phyloP scores from a whole-genome alignment of 1,284 basidiomycete species.

The Megacollybia platyphylla region DNA sequence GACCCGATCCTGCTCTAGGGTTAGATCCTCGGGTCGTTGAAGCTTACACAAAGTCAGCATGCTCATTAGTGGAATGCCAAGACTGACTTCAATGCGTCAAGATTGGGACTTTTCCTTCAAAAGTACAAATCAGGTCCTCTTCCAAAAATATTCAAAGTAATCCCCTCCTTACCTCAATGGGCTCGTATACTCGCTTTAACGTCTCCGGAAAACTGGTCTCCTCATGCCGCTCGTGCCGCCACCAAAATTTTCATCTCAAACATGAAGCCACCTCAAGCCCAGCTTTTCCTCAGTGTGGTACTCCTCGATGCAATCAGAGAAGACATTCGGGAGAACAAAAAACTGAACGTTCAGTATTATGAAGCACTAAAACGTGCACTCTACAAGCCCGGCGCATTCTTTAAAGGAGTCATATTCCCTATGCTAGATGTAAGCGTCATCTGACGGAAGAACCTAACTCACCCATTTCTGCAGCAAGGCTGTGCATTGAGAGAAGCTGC shows the following conservation, averaged over 20 bases:
- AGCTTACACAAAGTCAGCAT: constrained; percentile 80
- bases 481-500: constrained; percentile 94
- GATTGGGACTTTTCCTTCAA: constrained; percentile 79
- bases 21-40: constrained; percentile 95
- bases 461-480: constrained; percentile 30
- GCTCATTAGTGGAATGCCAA: neutral
- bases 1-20: constrained; percentile 81
- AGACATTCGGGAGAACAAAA: constrained; percentile 81
- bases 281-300: constrained; percentile 88
- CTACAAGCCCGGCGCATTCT: constrained; percentile 97
- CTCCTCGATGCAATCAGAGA: constrained; percentile 85
- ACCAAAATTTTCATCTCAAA: constrained; percentile 95
- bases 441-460: neutral
- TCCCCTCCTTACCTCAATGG: constrained; percentile 94
- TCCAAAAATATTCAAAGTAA: constrained; percentile 97
- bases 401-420: constrained; percentile 97
- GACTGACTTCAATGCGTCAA: constrained; percentile 15
- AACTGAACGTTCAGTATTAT: constrained; percentile 90
- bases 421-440: constrained; percentile 69
- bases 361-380: constrained; percentile 85
- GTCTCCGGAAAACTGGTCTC: constrained; percentile 86
- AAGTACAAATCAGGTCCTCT: constrained; percentile 93
- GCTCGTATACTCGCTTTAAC: constrained; percentile 92
- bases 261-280: constrained; percentile 93
- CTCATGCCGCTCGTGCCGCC: constrained; percentile 89